A percentile compares a stretch with the other conserved stretches of the same genome.
Conservation (phyloP, 2,329 filamentous ascomycete genomes). For the Mariannaea elegans region DNA sequence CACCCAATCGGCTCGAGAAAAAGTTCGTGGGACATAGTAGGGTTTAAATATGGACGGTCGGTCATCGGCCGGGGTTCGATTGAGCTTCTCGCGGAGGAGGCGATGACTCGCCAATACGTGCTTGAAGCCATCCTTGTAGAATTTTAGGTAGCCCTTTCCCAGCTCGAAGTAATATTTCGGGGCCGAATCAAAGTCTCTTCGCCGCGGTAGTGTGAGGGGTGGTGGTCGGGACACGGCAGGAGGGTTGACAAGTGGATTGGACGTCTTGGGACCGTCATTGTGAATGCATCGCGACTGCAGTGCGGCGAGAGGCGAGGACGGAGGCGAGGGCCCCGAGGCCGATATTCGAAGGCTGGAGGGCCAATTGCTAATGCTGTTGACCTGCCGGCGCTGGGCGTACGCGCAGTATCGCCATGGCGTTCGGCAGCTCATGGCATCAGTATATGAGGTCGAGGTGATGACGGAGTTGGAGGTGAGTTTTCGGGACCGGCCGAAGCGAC, state of each 20-base stretch:
- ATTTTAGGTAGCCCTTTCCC: slow-evolving; percentile 80
- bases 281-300: slow-evolving; percentile 36
- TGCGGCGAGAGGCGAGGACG: slow-evolving; percentile 2
- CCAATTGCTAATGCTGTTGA: slow-evolving; percentile 28
- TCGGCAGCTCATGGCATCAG: slow-evolving; percentile 43
- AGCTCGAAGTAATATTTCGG: slow-evolving; percentile 63
- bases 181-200: slow-evolving; percentile 48
- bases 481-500: slow-evolving; percentile 25
- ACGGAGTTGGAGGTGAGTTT: slow-evolving; percentile 18
- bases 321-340: slow-evolving; percentile 13
- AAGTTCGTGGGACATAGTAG: slow-evolving; percentile 44
- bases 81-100: slow-evolving; percentile 56
- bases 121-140: slow-evolving; percentile 88
- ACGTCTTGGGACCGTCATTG: slow-evolving; percentile 40
- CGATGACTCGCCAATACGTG: slow-evolving; percentile 75
- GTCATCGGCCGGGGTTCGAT: slow-evolving; percentile 62
- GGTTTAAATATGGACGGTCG: slow-evolving; percentile 52
- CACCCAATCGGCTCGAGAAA: slow-evolving; percentile 74
- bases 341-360: slow-evolving; percentile 8
- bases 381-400: slow-evolving; percentile 28
- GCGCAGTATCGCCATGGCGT: slow-evolving; percentile 44
- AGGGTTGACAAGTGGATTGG: slow-evolving; percentile 68
- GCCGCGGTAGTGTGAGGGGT: slow-evolving; percentile 68
- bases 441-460: slow-evolving; percentile 23
- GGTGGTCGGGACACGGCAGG: slow-evolving; percentile 78